phyloP scores from a whole-genome alignment of 2,329 filamentous ascomycete genomes.

The Trematosphaeria pertusa region DNA sequence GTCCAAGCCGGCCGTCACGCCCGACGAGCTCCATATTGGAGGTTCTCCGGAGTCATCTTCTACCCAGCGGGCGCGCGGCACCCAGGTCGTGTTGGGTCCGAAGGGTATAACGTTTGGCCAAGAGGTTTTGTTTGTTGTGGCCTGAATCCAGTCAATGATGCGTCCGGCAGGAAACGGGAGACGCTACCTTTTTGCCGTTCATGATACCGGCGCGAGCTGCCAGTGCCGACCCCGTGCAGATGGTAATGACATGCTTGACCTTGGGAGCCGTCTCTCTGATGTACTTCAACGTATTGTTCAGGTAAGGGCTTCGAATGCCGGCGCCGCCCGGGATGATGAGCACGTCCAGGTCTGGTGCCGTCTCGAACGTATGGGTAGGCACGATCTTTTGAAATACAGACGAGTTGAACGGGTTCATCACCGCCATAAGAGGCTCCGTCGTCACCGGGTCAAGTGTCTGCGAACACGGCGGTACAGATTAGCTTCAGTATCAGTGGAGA shows the following conservation, averaged over 20 bases:
- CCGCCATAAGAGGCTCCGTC: conserved; percentile 20
- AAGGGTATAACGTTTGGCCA: conserved; percentile 50
- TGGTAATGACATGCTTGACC: conserved; percentile 65
- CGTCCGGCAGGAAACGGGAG: no score
- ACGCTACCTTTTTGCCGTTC: conserved; percentile 56
- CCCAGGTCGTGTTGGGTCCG: conserved; percentile 64
- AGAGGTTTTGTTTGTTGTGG: conserved; percentile 52
- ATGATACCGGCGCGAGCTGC: conserved; percentile 66
- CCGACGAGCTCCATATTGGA: conserved; percentile 67
- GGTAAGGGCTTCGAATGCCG: conserved; percentile 50
- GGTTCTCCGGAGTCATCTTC: conserved; percentile 60
- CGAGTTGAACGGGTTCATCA: conserved; percentile 34
- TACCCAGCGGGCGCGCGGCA: conserved; percentile 67
- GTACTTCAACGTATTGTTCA: conserved; percentile 53
- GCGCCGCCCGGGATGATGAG: conserved; percentile 70
- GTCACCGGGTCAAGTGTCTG: conserved; percentile 41
- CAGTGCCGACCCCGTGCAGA: conserved; percentile 69
- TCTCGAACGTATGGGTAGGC: conserved; percentile 62
- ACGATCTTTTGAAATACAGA: conserved; percentile 45
- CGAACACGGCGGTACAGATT: no score
- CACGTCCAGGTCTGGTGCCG: conserved; percentile 62
- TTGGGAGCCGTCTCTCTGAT: conserved; percentile 56
- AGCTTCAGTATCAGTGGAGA: no score
- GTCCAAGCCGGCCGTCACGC: conserved; percentile 68
- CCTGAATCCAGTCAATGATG: no score